Evolutionary conservation across 495 filamentous ascomycete genomes (phyloP).

Genomic region (Aspergillus nanangensis): DNA sequence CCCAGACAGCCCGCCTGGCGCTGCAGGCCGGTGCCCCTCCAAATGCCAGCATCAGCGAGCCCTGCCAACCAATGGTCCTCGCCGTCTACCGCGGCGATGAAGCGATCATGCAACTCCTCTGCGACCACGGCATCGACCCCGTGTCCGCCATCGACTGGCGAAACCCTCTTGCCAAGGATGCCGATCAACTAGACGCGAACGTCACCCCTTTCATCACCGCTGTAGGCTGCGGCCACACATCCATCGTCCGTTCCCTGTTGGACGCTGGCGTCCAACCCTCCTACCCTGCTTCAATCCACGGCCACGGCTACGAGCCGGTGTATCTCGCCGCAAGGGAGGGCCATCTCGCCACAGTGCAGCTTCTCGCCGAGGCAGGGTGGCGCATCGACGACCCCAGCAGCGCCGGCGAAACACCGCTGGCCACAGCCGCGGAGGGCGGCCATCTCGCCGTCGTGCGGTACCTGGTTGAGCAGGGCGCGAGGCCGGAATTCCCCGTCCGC

Average conservation of each 20-base stretch:
- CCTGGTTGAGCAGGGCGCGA: not conserved
- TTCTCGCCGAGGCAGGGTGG: not conserved
- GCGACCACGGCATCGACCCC: not conserved
- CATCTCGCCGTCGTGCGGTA: not conserved
- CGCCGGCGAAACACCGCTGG: not conserved
- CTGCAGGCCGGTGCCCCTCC: not conserved
- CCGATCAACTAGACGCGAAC: too few relatives aligned
- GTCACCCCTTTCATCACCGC: too few relatives aligned
- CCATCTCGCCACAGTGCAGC: not conserved
- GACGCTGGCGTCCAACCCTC: too few relatives aligned
- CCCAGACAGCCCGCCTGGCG: not conserved
- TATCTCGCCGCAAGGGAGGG: not conserved
- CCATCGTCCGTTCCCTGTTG: too few relatives aligned
- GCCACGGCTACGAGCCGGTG: too few relatives aligned
- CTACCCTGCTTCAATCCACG: too few relatives aligned
- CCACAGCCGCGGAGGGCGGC: too few relatives aligned
- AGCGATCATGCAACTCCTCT: not conserved
- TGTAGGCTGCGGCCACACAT: too few relatives aligned
- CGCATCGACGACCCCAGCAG: not conserved
- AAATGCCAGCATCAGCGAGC: too few relatives aligned
- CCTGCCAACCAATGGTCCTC: not conserved
- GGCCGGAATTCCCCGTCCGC: too few relatives aligned
- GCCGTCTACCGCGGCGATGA: not conserved
- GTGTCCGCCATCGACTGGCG: too few relatives aligned
- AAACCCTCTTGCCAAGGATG: too few relatives aligned